Conservation (phyloP, 768 basidiomycete species). For the Russula sp. region DNA sequence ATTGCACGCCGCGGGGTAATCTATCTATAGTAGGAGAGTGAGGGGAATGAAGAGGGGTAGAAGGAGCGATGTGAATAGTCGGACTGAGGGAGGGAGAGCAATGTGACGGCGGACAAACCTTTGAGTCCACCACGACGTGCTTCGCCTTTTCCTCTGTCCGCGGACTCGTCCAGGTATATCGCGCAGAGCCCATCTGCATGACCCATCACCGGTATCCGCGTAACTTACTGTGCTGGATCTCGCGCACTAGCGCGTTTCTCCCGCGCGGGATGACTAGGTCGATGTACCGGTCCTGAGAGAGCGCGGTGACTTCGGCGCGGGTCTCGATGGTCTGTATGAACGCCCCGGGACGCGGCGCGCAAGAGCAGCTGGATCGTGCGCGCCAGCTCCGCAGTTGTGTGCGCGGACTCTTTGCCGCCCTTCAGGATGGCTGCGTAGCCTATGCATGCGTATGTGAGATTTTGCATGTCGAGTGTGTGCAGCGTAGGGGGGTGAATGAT, state of each 20-base stretch:
- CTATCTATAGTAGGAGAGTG: constrained; percentile 50
- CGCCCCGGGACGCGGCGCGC: constrained; percentile 59
- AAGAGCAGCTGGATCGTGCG: constrained; percentile 78
- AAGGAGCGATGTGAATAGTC: no score
- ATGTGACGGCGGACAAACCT: constrained; percentile 49
- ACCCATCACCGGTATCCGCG: constrained; percentile 96
- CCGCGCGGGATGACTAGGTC: constrained; percentile 97
- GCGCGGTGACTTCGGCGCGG: constrained; percentile 85
- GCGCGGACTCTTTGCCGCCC: constrained; percentile 92
- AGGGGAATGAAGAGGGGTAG: background rate
- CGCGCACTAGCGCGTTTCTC: constrained; percentile 83
- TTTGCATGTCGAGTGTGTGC: no score
- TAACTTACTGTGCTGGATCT: constrained; percentile 86
- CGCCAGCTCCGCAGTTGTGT: constrained; percentile 74
- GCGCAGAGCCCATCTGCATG: constrained; percentile 96
- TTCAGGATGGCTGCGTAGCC: constrained; percentile 97
- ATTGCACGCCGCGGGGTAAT: constrained; percentile 97
- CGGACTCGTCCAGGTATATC: constrained; percentile 83
- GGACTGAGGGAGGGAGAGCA: constrained; percentile 55
- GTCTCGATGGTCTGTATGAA: constrained; percentile 94
- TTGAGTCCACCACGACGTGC: constrained; percentile 83
- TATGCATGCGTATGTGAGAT: constrained; percentile 34
- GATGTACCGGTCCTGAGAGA: constrained; percentile 86
- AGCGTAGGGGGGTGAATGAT: no score
- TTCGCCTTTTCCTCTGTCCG: constrained; percentile 78